phyloP scores from a whole-genome alignment of 106 monocot genomes.

The Ottelia alismoides region DNA sequence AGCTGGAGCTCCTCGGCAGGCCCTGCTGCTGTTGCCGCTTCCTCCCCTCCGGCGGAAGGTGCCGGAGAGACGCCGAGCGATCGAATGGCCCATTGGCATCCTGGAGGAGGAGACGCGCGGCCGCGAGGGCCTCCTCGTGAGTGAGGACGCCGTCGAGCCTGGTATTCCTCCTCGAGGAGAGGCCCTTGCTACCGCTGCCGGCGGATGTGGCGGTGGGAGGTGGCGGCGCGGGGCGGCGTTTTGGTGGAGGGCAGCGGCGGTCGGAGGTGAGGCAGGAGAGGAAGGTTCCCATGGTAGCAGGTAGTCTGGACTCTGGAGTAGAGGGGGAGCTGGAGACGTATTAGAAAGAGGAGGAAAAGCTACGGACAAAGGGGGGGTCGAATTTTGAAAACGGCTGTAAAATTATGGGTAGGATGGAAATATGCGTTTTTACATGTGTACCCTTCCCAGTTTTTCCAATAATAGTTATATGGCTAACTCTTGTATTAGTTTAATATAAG shows the following conservation, averaged over 20 bases:
- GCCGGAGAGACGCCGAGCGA: conserved; percentile 53
- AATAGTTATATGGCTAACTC: too few relatives aligned
- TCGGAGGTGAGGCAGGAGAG: conserved; percentile 46
- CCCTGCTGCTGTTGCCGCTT: conserved; percentile 11
- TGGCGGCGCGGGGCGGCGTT: not conserved
- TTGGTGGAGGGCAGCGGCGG: not conserved
- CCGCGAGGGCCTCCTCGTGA: conserved; percentile 51
- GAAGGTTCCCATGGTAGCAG: conserved; percentile 41
- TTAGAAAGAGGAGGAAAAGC: too few relatives aligned
- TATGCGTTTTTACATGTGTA: too few relatives aligned
- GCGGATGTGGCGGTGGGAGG: conserved; percentile 7
- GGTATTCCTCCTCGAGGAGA: conserved; percentile 16
- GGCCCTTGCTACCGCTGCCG: conserved; percentile 13
- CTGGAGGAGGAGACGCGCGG: conserved; percentile 45
- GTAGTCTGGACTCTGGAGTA: too few relatives aligned
- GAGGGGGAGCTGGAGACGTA: too few relatives aligned
- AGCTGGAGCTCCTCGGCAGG: conserved; percentile 73
- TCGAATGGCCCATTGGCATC: conserved; percentile 43
- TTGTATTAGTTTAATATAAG: too few relatives aligned
- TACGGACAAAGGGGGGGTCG: too few relatives aligned
- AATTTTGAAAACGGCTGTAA: too few relatives aligned
- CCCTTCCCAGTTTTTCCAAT: too few relatives aligned
- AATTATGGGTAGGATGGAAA: too few relatives aligned
- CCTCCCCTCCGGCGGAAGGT: conserved; percentile 5
- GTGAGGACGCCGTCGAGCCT: conserved; percentile 17